Evolutionary conservation across 2,329 filamentous ascomycete species (phyloP).

Genomic region (Ploettnerulaceae sp.): DNA sequence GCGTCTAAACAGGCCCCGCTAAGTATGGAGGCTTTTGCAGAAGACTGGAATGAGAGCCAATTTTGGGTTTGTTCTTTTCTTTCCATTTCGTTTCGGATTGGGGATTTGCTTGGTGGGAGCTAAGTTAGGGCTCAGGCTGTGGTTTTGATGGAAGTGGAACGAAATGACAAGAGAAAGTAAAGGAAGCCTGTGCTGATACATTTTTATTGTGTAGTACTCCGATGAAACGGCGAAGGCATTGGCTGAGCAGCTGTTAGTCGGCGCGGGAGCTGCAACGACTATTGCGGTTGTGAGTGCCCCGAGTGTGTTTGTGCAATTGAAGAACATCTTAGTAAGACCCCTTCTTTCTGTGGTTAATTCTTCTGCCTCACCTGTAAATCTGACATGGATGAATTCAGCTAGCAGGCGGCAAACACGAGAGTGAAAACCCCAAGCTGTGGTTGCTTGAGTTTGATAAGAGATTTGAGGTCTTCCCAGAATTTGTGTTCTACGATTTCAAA

Average conservation of each 20-base stretch:
- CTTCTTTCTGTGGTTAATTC: too few species aligned
- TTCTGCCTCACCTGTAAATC: too few species aligned
- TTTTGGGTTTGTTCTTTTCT: slow-evolving; percentile 64
- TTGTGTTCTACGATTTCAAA: slow-evolving; percentile 69
- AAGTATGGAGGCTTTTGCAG: slow-evolving; percentile 66
- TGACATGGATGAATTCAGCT: too few species aligned
- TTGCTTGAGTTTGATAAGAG: slow-evolving; percentile 71
- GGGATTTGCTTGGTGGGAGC: not conserved
- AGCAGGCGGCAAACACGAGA: slow-evolving; percentile 14
- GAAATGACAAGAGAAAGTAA: too few species aligned
- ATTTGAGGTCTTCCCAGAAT: slow-evolving; percentile 70
- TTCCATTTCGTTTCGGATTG: not conserved
- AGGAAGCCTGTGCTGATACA: too few species aligned
- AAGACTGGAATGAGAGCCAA: slow-evolving; percentile 80
- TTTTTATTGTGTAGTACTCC: slow-evolving; percentile 52
- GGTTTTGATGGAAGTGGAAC: not conserved
- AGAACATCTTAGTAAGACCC: slow-evolving; percentile 58
- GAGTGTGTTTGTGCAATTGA: slow-evolving; percentile 71
- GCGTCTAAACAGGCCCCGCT: slow-evolving; percentile 29
- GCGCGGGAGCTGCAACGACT: slow-evolving; percentile 48
- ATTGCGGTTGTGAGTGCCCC: slow-evolving; percentile 71
- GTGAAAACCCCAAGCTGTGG: slow-evolving; percentile 50
- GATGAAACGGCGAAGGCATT: slow-evolving; percentile 63
- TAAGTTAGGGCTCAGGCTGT: too few species aligned
- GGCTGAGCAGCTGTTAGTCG: slow-evolving; percentile 61